Evolutionary conservation across 345 rosid genomes (phyloP), one percentile per base, ranked within the genome.

Genomic region (Raphanus raphanistrum): DNA sequence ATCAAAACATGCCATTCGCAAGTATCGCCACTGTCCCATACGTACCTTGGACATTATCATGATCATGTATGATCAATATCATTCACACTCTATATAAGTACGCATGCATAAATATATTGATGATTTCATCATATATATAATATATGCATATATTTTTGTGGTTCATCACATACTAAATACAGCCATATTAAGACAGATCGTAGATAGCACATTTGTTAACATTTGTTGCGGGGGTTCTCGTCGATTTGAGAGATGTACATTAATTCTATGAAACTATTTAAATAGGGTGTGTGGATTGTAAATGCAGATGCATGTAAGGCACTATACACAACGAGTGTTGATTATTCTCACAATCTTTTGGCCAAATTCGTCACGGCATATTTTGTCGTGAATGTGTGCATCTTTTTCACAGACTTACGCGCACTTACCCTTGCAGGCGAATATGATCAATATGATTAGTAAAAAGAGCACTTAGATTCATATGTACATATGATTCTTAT

Each of bases 361-460:
- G 76, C 73, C 72, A 78, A 78, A 78, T 57, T 72, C 68, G 28
- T 66, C 55, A 78, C 72, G 81, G 81, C 81, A 78, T 71, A 71
- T 71, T 71, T 65, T 78, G 76, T 78, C 71, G 71, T 70, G 71
- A 70, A 77, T 71, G 71, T 65, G 81, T 65, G 76, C 77, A 78
- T 71, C 68, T 66, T 72, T 70, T 62, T 16, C 36, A 58, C 68
- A 59, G 63, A 57, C 63, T 76, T 72, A 78, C 81, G 72, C 77
- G 72, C 81, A 78, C 77, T 72, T 43, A 41, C 68, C 43, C 54
- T 66, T 66, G 55, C 54, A 66, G 58, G 55, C 68, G 71, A 71
- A 63, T 70, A 55, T 77, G 66, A 69, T 62, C 27, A 54, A 63
- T 70, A 55, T 77, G 66, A 76, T 63, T 15, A 55, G 66, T 63